phyloP scores from a whole-genome alignment of 805 yeast species.

The Monosporozyma aerobia region DNA sequence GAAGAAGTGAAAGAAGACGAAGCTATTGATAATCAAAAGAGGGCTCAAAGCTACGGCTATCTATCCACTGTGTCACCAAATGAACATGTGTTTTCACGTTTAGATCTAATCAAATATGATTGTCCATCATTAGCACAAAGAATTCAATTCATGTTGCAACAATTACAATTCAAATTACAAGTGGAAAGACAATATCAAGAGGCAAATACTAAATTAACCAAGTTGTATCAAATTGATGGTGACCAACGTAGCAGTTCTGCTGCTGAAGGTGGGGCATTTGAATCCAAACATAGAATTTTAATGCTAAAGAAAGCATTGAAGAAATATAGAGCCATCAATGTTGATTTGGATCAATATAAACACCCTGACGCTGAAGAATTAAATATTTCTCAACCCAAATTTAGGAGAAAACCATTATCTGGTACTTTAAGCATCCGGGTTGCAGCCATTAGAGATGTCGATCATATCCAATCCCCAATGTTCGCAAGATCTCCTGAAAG shows the following conservation, averaged over 20 bases:
- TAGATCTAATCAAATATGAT: conserved; percentile 83
- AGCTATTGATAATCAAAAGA: conserved; percentile 13
- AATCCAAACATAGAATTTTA: conserved; percentile 77
- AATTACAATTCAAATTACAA: conserved; percentile 84
- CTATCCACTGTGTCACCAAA: conserved; percentile 33
- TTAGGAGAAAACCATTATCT: conserved; percentile 72
- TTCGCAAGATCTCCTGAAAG: conserved; percentile 74
- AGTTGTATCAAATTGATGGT: conserved; percentile 82
- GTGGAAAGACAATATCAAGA: conserved; percentile 89
- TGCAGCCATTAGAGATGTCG: conserved; percentile 76
- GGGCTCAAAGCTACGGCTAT: conserved; percentile 15
- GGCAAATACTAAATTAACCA: conserved; percentile 84
- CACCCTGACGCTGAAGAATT: conserved; percentile 50
- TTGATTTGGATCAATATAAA: conserved; percentile 49
- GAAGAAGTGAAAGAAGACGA: conserved; percentile 4
- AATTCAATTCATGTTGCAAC: conserved; percentile 92
- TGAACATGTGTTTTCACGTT: conserved; percentile 43
- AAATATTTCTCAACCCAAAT: conserved; percentile 57
- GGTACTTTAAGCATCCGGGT: conserved; percentile 73
- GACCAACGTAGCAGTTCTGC: conserved; percentile 78
- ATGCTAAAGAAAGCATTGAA: conserved; percentile 74
- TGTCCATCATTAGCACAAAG: conserved; percentile 92
- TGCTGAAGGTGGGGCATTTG: conserved; percentile 80
- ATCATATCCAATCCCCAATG: conserved; percentile 81
- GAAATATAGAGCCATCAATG: conserved; percentile 82